Evolutionary conservation across 495 filamentous ascomycete genomes (phyloP), one percentile per base, ranked within the genome.

Genomic region (Penicillium cosmopolitanum): DNA sequence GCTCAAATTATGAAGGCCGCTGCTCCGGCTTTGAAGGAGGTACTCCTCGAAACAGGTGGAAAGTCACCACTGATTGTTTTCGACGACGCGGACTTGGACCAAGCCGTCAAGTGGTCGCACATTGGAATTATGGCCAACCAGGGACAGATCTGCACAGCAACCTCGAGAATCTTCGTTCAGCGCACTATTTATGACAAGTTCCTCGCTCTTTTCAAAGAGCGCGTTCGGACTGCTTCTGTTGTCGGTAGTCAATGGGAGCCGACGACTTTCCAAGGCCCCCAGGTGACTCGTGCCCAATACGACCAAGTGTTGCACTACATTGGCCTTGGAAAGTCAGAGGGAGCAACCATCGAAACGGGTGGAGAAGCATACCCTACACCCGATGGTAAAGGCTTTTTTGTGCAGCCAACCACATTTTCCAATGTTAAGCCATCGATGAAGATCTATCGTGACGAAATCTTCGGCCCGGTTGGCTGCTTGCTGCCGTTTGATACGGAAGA

Each of bases 391-490:
- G 84, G 84, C 15, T 82, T 77, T 67, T 86, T 89, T 71, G 77
- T 91, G 61, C 78, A 78, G 46, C 88, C 88, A 5, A 89, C 86
- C 2, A 75, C 89, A 51, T 89, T 90, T 70, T 84, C 84, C 5
- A 74, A 86, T 59, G 86, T 86, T 64, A 84, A 74, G 9, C 82
- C 87, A 55, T 65, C 68, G 56, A 88, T 87, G 83, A 70, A 69
- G 31, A 86, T 90, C 56, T 80, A 81, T 16, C 77, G 75, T 16
- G 85, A 90, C 62, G 88, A 90, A 66, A 87, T 90, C 44, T 96
- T 96, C 62, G 92, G 92, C 0, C 92, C 92, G 1, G 90, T 93
- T 64, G 89, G 90, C 16, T 86, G 88, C n/a, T 82, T 96, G 51
- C 72, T 78, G 21, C 81, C 80, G 10, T 96, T 96, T 78, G 85